Evolutionary conservation across 495 filamentous ascomycete genomes (phyloP), one percentile per base, ranked within the genome.

Genomic region (Aspergillus cavernicola): DNA sequence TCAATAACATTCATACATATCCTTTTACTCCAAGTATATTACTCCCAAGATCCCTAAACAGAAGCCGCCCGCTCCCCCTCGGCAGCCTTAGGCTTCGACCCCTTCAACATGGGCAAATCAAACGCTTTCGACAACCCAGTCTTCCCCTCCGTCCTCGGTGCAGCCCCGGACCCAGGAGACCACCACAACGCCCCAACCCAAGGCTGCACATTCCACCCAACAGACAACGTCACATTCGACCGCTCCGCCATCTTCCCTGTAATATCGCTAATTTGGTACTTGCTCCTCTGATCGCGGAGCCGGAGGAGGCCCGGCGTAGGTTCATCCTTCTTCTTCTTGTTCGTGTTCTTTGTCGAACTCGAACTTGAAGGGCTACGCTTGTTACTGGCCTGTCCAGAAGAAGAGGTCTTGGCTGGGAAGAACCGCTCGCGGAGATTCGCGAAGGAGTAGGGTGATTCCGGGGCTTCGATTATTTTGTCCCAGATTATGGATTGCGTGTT

Each of bases 191-290:
- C 73, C 18, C 93, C 93, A 18, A 97, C 90, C 90, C 92, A 97
- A 29, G 93, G 93, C 80, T 98, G 93, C 54, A 97, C 88, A 77
- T 96, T 97, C 85, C 92, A 98, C 51, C 89, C 83, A 35, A 97
- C 77, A 48, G 79, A 78, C 42, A 98, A 72, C 26, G 82, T 86
- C 50, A 91, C 89, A 72, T 96, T 87, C 33, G 74, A 69, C 18
- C 78, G 67, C 59, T 82, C 77, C 35, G 88, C 86, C 55, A 96
- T 71, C 62, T 79, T 80, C 44, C 89, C 88, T 8, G 82, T 80
- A 18, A 91, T 85, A 68, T 96, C 89, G 10, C 89, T 92, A 66
- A 97, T 90, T 61, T 92, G 86, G 78, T 98, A 98, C 71, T 98
- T 97, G 6, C 88, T 85, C 63, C 83, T 85, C 64, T 90, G 86